Conservation (phyloP, 768 basidiomycete species). For the Tricholoma bakamatsutake region DNA sequence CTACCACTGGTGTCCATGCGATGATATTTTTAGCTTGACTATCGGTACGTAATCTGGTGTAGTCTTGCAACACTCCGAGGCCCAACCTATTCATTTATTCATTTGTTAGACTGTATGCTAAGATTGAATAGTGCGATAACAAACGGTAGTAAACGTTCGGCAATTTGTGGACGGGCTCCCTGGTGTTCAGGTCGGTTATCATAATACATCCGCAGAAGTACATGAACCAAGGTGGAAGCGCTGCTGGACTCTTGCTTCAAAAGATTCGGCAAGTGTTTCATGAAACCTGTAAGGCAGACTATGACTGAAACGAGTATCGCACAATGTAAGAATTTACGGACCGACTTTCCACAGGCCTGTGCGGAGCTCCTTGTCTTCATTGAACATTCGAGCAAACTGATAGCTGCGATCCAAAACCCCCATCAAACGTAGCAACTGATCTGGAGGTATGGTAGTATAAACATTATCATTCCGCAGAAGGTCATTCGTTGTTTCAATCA, state of each 20-base stretch:
- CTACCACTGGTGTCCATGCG: conserved; percentile 99
- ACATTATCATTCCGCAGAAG: conserved; percentile 88
- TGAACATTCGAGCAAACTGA: conserved; percentile 95
- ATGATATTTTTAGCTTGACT: conserved; percentile 92
- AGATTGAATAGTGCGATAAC: conserved; percentile 19
- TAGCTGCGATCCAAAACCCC: conserved; percentile 95
- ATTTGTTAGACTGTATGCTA: conserved; percentile 6
- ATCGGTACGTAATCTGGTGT: conserved; percentile 82
- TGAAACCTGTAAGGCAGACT: conserved; percentile 64
- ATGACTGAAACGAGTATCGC: neutral
- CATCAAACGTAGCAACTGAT: conserved; percentile 90
- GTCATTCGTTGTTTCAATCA: conserved; percentile 97
- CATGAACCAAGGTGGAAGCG: conserved; percentile 89
- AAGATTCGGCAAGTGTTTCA: conserved; percentile 98
- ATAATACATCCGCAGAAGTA: conserved; percentile 89
- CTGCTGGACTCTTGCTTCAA: conserved; percentile 98
- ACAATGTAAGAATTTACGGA: conserved; percentile 35
- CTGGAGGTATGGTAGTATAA: conserved; percentile 90
- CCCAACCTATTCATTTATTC: conserved; percentile 61
- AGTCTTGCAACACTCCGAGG: conserved; percentile 84
- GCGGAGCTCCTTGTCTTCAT: conserved; percentile 95
- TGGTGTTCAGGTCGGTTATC: conserved; percentile 88
- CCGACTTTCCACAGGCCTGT: conserved; percentile 99
- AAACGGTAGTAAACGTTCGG: conserved; percentile 65
- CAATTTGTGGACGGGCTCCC: conserved; percentile 74